A percentile compares a stretch with the other conserved stretches of the same genome.
Conservation (phyloP, 306 rosid species). For the Calophaca sinica region DNA sequence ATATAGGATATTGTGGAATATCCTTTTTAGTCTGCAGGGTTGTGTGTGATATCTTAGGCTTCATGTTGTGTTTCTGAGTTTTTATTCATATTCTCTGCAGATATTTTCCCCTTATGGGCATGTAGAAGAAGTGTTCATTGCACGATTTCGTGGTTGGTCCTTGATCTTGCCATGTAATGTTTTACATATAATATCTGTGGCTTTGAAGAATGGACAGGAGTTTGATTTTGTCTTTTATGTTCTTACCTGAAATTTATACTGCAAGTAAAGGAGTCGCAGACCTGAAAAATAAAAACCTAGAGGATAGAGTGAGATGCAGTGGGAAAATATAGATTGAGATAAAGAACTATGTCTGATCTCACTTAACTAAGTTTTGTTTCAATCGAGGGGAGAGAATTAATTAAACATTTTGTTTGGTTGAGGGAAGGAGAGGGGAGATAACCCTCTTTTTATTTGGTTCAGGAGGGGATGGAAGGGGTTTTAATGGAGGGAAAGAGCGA, state of each 20-base stretch:
- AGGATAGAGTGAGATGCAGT: slow-evolving; percentile 26
- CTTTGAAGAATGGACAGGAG: slow-evolving; percentile 38
- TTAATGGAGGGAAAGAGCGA: too few relatives aligned
- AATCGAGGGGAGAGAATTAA: too few relatives aligned
- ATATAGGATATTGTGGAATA: slow-evolving; percentile 36
- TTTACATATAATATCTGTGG: slow-evolving; percentile 33
- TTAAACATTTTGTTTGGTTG: too few relatives aligned
- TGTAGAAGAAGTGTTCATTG: slow-evolving; percentile 72
- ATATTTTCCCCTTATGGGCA: slow-evolving; percentile 83
- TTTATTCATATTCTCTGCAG: slow-evolving; percentile 58
- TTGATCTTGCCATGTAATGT: slow-evolving; percentile 42
- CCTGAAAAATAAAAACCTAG: slow-evolving; percentile 9
- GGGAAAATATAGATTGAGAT: background rate
- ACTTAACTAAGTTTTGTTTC: slow-evolving; percentile 27
- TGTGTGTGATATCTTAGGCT: slow-evolving; percentile 39
- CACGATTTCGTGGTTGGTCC: slow-evolving; percentile 70
- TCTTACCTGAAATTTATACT: slow-evolving; percentile 7
- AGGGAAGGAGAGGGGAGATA: too few relatives aligned
- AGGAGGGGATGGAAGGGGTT: too few relatives aligned
- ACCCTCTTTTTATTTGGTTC: too few relatives aligned
- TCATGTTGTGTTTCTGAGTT: slow-evolving; percentile 37
- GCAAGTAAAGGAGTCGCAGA: slow-evolving; percentile 24
- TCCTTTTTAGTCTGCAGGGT: slow-evolving; percentile 32
- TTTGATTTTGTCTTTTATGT: slow-evolving; percentile 25
- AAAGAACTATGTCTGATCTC: slow-evolving; percentile 24